A percentile compares a stretch with the other conserved stretches of the same genome.
phyloP scores from a whole-genome alignment of 129 eudicot genomes.

The Tagetes erecta region DNA sequence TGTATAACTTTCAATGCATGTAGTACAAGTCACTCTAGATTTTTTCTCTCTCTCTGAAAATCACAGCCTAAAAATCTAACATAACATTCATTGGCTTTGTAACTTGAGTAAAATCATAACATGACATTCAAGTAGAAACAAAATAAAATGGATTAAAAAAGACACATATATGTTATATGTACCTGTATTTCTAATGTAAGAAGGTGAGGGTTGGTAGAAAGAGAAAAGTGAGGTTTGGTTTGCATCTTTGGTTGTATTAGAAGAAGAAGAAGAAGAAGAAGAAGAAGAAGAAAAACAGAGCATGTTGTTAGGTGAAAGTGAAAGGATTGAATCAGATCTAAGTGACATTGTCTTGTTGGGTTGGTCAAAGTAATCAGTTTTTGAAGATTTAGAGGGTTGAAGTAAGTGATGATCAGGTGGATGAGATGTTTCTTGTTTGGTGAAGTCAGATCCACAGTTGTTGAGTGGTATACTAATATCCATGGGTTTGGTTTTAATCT shows the following conservation, averaged over 20 bases:
- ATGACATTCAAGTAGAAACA: not conserved
- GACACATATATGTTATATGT: not conserved
- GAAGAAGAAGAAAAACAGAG: constrained; percentile 55
- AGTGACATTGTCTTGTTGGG: constrained; percentile 37
- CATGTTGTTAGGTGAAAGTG: constrained; percentile 47
- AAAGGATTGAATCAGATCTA: constrained; percentile 46
- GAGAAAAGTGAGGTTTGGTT: constrained; percentile 31
- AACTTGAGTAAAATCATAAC: no score
- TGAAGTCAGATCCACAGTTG: constrained; percentile 49
- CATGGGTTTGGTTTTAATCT: constrained; percentile 33
- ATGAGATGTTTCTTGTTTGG: constrained; percentile 64
- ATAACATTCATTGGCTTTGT: constrained; percentile 7
- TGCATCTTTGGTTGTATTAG: constrained; percentile 23
- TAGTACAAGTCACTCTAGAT: constrained; percentile 23
- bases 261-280: constrained; percentile 44
- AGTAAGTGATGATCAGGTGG: constrained; percentile 28
- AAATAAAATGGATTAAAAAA: not conserved
- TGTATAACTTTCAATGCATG: constrained; percentile 17
- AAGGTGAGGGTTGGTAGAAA: constrained; percentile 44
- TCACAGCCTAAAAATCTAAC: constrained; percentile 5
- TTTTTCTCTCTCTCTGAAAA: constrained; percentile 4
- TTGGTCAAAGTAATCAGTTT: constrained; percentile 36
- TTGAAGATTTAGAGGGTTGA: constrained; percentile 39
- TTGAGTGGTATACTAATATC: constrained; percentile 28
- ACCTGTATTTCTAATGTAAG: constrained; percentile 53